A percentile compares a stretch with the other conserved stretches of the same genome.
phyloP scores from a whole-genome alignment of 129 eudicot species.

The Flaveria robusta region DNA sequence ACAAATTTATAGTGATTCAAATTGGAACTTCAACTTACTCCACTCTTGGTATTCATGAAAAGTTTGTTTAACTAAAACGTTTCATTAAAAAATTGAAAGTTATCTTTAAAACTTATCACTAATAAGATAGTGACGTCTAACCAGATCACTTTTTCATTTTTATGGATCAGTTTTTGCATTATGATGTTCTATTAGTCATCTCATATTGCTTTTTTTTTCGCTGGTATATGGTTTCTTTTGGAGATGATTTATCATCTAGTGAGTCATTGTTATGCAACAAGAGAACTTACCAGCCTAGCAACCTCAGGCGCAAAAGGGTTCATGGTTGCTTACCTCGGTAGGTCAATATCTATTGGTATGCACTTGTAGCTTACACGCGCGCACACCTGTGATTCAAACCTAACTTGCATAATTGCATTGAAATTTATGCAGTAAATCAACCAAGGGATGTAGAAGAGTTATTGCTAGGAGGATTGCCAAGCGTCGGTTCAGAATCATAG shows the following conservation, averaged over 20 bases:
- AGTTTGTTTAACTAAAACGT: no score
- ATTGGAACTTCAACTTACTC: no score
- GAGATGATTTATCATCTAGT: slow-evolving; percentile 53
- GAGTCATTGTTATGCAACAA: slow-evolving; percentile 52
- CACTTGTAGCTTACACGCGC: not conserved
- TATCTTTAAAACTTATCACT: no score
- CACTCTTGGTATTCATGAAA: no score
- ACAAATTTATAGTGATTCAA: no score
- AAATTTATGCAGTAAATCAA: slow-evolving; percentile 57
- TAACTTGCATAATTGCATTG: slow-evolving; percentile 1
- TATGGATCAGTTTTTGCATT: not conserved
- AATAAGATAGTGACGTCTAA: no score
- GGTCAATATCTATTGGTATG: slow-evolving; percentile 12
- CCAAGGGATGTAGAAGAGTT: slow-evolving; percentile 72
- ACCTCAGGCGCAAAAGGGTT: slow-evolving; percentile 64
- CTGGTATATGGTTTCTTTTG: slow-evolving; percentile 25
- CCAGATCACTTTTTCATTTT: not conserved
- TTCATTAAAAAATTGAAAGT: no score
- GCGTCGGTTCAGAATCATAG: slow-evolving; percentile 73
- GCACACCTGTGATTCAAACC: not conserved
- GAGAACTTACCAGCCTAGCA: slow-evolving; percentile 81
- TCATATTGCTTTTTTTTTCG: not conserved
- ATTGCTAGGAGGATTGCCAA: slow-evolving; percentile 79
- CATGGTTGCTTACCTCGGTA: slow-evolving; percentile 77
- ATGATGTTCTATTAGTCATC: not conserved